Evolutionary conservation across 768 basidiomycete species (phyloP), one percentile per base, ranked within the genome.

Genomic region (Pulveroboletus frians): DNA sequence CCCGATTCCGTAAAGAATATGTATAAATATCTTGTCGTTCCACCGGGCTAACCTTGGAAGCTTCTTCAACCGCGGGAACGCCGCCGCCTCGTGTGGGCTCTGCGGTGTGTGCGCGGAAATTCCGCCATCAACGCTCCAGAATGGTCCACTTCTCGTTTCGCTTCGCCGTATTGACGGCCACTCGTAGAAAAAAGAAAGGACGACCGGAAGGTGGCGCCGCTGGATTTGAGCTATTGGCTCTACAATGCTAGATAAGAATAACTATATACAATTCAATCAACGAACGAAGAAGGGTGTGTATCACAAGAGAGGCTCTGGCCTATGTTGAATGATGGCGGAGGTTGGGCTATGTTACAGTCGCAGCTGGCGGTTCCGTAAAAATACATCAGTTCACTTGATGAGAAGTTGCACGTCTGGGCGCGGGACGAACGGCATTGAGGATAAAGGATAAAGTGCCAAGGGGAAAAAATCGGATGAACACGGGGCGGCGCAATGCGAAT

Each of bases 191-290:
- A 26, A 26, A 26, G 23, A 39, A 38, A 27, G 31, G 34, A 29
- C 10, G 34, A 18, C 34, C 18, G 11, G 31, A 26, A 36, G 17
- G 46, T 42, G 45, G 49, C 39, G 41, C 43, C 30, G 14, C 9
- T 21, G 39, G 43, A 27, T 18, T 32, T 13, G 32, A 27, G 42
- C 37, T 27, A 44, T 8, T 34, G 13, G 30, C 23, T 61, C 61
- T 63, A 54, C 42, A 30, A 29, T 43, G 40, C 56, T 62, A 62
- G 52, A 64, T 66, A 64, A 18, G 43, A 54, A 64, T 64, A 64
- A 64, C 65, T 64, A 67, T 64, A 59, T 62, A 65, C 60, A 13
- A 7, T 39, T 40, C 46, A 52, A 52, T 50, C 49, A 46, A 43
- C 15, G 53, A 56, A 59, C 59, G 32, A 52, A 60, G 47, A 20